A percentile compares a stretch with the other conserved stretches of the same genome.
Evolutionary conservation across 1,284 basidiomycete genomes (phyloP).

Genomic region (Termitomyces sp.): DNA sequence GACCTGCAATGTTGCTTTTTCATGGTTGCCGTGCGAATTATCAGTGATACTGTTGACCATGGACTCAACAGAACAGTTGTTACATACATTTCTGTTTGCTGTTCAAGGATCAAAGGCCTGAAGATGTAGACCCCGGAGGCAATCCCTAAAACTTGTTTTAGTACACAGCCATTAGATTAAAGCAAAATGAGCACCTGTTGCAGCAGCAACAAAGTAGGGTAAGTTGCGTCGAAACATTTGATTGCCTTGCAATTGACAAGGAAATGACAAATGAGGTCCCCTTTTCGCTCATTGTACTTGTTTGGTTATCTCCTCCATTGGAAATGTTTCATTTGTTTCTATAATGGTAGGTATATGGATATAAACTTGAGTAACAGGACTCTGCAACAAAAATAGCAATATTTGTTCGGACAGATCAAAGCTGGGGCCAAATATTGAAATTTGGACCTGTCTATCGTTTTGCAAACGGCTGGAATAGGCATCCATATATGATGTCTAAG

Average conservation of each 20-base stretch:
- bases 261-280: too few relatives aligned
- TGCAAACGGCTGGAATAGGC: too few relatives aligned
- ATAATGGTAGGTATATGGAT: too few relatives aligned
- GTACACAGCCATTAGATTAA: not conserved
- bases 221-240: constrained; percentile 26
- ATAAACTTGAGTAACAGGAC: too few relatives aligned
- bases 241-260: not conserved
- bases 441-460: too few relatives aligned
- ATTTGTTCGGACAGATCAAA: too few relatives aligned
- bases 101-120: constrained; percentile 33
- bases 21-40: constrained; percentile 1
- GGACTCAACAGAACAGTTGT: not conserved
- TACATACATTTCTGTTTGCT: constrained; percentile 16
- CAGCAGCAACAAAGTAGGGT: constrained; percentile 32
- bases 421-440: too few relatives aligned
- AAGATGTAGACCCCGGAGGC: constrained; percentile 62
- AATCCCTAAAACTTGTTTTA: constrained; percentile 37
- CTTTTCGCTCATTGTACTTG: too few relatives aligned
- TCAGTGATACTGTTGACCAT: not conserved
- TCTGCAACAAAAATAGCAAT: too few relatives aligned
- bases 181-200: constrained; percentile 26
- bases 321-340: too few relatives aligned
- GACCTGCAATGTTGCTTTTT: constrained; percentile 5
- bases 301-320: too few relatives aligned
- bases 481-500: too few relatives aligned